Percentiles rank a stretch among this genome's conserved stretches.
Conservation (phyloP, 345 rosid genomes). For the Hibiscus syriacus region DNA sequence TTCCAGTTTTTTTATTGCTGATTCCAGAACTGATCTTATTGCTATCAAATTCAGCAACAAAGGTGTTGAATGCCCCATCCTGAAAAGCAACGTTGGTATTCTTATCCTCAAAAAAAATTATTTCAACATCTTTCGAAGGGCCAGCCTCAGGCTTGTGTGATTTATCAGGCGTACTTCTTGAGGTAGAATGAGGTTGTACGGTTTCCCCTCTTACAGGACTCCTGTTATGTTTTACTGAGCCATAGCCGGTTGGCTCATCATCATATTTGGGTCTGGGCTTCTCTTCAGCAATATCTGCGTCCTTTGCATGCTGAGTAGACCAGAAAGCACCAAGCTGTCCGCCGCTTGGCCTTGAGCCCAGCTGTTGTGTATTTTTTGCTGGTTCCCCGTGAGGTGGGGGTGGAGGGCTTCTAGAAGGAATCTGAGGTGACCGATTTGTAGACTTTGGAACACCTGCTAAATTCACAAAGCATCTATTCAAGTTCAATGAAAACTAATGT, state of each 20-base stretch:
- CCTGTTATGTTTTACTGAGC: slow-evolving; percentile 35
- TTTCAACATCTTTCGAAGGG: slow-evolving; percentile 38
- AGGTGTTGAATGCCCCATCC: slow-evolving; percentile 59
- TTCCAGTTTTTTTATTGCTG: slow-evolving; percentile 24
- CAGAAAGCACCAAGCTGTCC: slow-evolving; percentile 88
- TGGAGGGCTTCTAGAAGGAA: slow-evolving; percentile 83
- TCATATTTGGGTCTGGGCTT: slow-evolving; percentile 49
- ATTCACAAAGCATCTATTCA: slow-evolving; percentile 10
- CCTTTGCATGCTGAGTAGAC: slow-evolving; percentile 75
- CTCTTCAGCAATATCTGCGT: slow-evolving; percentile 45
- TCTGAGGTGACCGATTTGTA: slow-evolving; percentile 48
- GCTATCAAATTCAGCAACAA: slow-evolving; percentile 83
- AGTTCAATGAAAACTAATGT: not conserved
- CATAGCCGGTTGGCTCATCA: slow-evolving; percentile 44
- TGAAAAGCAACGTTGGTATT: slow-evolving; percentile 27
- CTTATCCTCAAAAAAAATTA: slow-evolving; percentile 32
- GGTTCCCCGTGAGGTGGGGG: slow-evolving; percentile 48
- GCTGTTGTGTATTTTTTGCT: slow-evolving; percentile 14
- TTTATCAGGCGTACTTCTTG: slow-evolving; percentile 31
- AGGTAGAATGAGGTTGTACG: slow-evolving; percentile 23
- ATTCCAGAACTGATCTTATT: slow-evolving; percentile 38
- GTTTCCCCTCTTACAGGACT: slow-evolving; percentile 43
- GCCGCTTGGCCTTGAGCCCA: slow-evolving; percentile 40
- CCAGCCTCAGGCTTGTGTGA: slow-evolving; percentile 28
- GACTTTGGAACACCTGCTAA: slow-evolving; percentile 44